These are phyloP conservation scores for Suhomyces terraborum DNA, from an alignment of 1,139 yeast species.

Conservation along the genomic window DNA sequence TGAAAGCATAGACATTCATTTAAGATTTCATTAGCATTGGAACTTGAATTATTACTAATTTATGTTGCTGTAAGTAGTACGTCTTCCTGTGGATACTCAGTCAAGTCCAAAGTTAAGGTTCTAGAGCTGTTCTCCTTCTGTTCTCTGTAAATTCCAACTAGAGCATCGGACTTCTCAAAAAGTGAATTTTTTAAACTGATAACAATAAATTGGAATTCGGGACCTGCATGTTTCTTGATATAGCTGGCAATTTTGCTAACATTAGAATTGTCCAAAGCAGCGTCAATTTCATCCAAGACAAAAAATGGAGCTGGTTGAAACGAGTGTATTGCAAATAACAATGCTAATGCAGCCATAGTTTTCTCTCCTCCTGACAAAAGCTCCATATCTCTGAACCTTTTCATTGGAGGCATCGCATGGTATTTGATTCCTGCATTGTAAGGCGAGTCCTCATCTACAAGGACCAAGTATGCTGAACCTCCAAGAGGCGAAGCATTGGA, in stretches of 20 bases:
- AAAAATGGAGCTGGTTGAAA: slow-evolving; percentile 94
- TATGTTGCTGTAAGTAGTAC: slow-evolving; percentile 15
- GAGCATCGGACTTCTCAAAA: slow-evolving; percentile 84
- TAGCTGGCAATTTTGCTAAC: slow-evolving; percentile 84
- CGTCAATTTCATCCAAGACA: slow-evolving; percentile 95
- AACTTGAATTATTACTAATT: not conserved
- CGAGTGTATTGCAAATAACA: slow-evolving; percentile 87
- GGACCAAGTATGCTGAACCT: slow-evolving; percentile 86
- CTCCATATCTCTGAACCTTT: slow-evolving; percentile 91
- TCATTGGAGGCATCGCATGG: slow-evolving; percentile 97
- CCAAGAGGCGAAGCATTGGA: slow-evolving; percentile 72
- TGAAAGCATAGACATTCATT: too few species aligned
- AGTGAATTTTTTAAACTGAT: slow-evolving; percentile 86
- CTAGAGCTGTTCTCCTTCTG: slow-evolving; percentile 75
- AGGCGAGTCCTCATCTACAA: slow-evolving; percentile 91
- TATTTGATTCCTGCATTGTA: slow-evolving; percentile 80
- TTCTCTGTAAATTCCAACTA: slow-evolving; percentile 92
- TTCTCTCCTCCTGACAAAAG: slow-evolving; percentile 95
- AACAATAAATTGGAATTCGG: slow-evolving; percentile 87
- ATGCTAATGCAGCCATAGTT: slow-evolving; percentile 92
- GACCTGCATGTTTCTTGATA: slow-evolving; percentile 74
- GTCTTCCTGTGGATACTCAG: slow-evolving; percentile 56
- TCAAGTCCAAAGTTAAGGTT: slow-evolving; percentile 72
- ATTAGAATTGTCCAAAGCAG: slow-evolving; percentile 90
- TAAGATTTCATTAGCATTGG: too few species aligned